Evolutionary conservation across 257 asterid genomes (phyloP), one percentile per base, ranked within the genome.

Genomic region (Solanum paucissectum): DNA sequence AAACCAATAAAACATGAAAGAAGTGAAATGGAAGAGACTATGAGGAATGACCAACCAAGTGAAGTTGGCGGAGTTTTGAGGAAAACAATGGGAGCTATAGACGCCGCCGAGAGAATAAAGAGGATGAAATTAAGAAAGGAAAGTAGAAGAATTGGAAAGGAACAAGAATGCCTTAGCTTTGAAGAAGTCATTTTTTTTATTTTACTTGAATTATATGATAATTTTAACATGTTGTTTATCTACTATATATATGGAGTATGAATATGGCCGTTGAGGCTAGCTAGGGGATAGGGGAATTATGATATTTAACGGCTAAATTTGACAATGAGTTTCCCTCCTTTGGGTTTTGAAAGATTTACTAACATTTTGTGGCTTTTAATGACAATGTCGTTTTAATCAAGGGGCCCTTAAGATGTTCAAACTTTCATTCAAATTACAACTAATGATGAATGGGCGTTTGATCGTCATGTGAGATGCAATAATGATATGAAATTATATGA

Each of bases 61-160:
- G 97, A 92, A 3, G 98, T 89, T 40, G 99, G 99, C 12, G 99
- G 98, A 89, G 82, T 85, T 87, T 88, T 91, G 87, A 96, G 94
- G 88, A 90, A 66, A 79, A 95, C 77, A 18, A 88, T 92, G 23
- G 98, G 99, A 5, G 92, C 95, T 8, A 95, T n/a, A 9, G 98
- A 96, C 86, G 95, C 91, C 9, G 95, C 32, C 32, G 98, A 93
- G 87, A 96, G 96, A 42, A 93, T 83, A 92, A 96, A 94, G 87
- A 96, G 95, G 84, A 93, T 81, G 94, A 96, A 93, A 86, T 93
- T 95, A 87, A 95, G 79, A 87, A 91, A 91, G 0, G 95, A 91
- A 88, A 93, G 92, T 62, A 95, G 94, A n/a, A 94, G 87, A 55
- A 84, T 90, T 21, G 93, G 92, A 88, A 93, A 96, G 1, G 98